Evolutionary conservation across 2,329 filamentous ascomycete genomes (phyloP), one percentile per base, ranked within the genome.

Genomic region (Epichloe brachyelytri): DNA sequence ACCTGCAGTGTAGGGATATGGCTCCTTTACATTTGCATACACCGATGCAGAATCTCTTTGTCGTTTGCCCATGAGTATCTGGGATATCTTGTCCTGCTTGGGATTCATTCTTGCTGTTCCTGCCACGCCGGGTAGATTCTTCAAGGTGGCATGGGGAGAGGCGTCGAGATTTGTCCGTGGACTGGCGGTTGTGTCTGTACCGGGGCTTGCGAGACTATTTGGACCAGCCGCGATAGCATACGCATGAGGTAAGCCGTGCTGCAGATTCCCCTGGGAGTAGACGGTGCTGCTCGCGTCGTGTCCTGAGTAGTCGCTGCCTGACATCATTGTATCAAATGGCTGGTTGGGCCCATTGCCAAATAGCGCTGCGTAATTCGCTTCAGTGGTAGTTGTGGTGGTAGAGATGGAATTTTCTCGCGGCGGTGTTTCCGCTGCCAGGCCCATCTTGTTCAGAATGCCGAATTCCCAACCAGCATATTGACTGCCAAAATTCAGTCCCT

Each of bases 381-480:
- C 67, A 15, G 61, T 62, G 4, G 66, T 65, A 5, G 67, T 64
- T 15, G 65, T 67, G 48, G 68, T 66, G 48, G 68, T 66, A 1
- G 64, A 76, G 63, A 64, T 66, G 58, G 63, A 75, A 67, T 58
- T 77, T 68, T 93, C 87, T 50, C 81, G 80, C 5, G 85, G 80
- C 6, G 85, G 82, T 15, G 82, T 86, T 59, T 93, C 87, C n/a
- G 82, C 85, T 14, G 87, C 53, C 12, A 69, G 57, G 5, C 88
- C 88, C 86, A 98, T 95, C 65, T 97, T 91, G 30, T 88, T 89
- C 0, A 98, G 79, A 79, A 97, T 96, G 50, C 89, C 86, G 65
- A 97, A 96, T 66, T 97, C 93, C 66, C 95, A 77, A 17, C 90
- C 91, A 54, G 90, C 91, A 63, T 97, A 98, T 57, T 95, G 88